Evolutionary conservation across 208 protist species (phyloP), one percentile per base, ranked within the genome.

Genomic region (Leishmania amazonensis): DNA sequence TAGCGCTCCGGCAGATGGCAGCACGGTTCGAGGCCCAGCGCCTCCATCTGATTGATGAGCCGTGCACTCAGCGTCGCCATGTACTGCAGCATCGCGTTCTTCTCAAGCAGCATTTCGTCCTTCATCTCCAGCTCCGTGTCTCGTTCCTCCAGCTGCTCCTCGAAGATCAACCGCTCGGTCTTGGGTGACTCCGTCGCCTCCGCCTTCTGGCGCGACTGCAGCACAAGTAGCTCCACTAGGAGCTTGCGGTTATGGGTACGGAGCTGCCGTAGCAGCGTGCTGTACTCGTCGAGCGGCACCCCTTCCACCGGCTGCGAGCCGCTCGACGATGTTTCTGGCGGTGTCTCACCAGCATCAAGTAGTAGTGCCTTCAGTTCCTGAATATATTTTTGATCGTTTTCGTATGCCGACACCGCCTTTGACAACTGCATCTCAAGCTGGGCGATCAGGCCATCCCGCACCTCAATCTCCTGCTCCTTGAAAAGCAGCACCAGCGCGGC

Each of bases 21-120:
- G 82, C 94, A 97, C 72, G 94, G 94, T 68, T 76, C 81, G 47
- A 95, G 83, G 49, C 87, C 89, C 13, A 93, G 82, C 40, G 85
- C 70, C 78, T 94, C 83, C 86, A 97, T 92, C 84, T 97, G 94
- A 49, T 85, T 89, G 45, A 91, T 93, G 15, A 97, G 88, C 13
- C 94, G 88, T 35, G 87, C 87, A 24, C 88, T 86, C 19, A 97
- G 49, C 51, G 88, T 94, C 38, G 88, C 91, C 74, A 94, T 85
- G 87, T 94, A 95, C 85, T 97, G 85, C 75, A 88, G 82, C 89
- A 94, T 91, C 15, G 94, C 90, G 62, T 86, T 86, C 83, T 95
- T 93, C 79, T 95, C 94, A 47, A 97, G 80, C 75, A 97, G 80
- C 64, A 93, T 78, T 82, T 94, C 90, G 71, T 97, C 94, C 87